phyloP scores from a whole-genome alignment of 352 stramenopile genomes.

The Phytophthora boehmeriae region DNA sequence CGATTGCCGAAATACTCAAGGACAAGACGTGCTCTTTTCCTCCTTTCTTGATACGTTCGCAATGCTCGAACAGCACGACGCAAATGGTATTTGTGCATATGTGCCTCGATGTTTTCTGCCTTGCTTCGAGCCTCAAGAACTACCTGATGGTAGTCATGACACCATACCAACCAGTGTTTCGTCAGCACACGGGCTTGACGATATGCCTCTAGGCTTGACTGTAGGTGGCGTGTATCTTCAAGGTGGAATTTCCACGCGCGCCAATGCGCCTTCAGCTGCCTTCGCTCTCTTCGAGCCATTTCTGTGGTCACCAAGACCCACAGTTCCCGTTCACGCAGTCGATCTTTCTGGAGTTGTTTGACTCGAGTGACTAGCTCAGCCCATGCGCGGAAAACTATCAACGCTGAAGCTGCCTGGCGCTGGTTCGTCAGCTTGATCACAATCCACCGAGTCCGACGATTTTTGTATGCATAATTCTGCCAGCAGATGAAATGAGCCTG shows the following conservation, averaged over 20 bases:
- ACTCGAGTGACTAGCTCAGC: constrained; percentile 43
- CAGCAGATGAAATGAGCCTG: constrained; percentile 40
- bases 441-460: constrained; percentile 20
- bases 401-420: constrained; percentile 2
- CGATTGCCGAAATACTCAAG: constrained; percentile 49
- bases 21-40: constrained; percentile 40
- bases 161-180: constrained; percentile 68
- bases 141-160: constrained; percentile 44
- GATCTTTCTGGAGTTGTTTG: constrained; percentile 51
- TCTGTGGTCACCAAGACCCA: constrained; percentile 63
- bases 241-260: constrained; percentile 44
- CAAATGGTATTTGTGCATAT: constrained; percentile 21
- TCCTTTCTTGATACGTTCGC: constrained; percentile 1
- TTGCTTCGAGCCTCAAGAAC: constrained; percentile 5
- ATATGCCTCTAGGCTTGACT: constrained; percentile 52
- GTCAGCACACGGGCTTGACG: constrained; percentile 56
- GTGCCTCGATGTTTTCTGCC: neutral
- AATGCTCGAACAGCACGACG: constrained; percentile 22
- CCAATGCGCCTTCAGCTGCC: constrained; percentile 51
- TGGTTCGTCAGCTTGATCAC: constrained; percentile 20
- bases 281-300: constrained; percentile 48
- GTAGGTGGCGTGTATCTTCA: constrained; percentile 46
- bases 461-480: constrained; percentile 29
- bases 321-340: constrained; percentile 57
- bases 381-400: constrained; percentile 42